Conservation (phyloP, 345 rosid species). For the Arabis alpina region DNA sequence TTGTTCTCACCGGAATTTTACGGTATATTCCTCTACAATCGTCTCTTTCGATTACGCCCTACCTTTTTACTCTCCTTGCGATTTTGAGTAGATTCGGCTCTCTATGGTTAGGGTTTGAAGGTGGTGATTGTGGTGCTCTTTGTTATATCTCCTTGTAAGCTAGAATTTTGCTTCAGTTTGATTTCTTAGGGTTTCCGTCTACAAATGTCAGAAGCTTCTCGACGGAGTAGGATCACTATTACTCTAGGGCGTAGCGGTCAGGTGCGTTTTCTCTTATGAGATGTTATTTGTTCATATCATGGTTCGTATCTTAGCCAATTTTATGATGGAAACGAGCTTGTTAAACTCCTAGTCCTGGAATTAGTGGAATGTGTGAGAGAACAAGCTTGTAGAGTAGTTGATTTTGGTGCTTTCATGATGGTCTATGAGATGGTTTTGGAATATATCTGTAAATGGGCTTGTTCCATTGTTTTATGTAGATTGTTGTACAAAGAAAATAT, state of each 20-base stretch:
- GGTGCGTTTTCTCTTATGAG: constrained; percentile 49
- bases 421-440: not conserved
- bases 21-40: not conserved
- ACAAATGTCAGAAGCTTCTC: constrained; percentile 73
- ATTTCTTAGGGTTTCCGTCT: constrained; percentile 48
- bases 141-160: not conserved
- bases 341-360: not conserved
- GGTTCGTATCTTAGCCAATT: not conserved
- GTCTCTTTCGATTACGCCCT: not conserved
- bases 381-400: not conserved
- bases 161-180: constrained; percentile 26
- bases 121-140: constrained; percentile 18
- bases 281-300: not conserved
- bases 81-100: constrained; percentile 28
- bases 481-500: not conserved
- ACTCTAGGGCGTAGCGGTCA: constrained; percentile 86
- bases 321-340: not conserved
- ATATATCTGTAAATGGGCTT: not conserved
- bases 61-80: constrained; percentile 8
- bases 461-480: not conserved
- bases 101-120: constrained; percentile 36
- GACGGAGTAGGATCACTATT: constrained; percentile 72
- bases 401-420: constrained; percentile 6
- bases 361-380: not conserved
- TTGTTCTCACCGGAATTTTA: constrained; percentile 8